Conservation (phyloP, 73 alveolate species). For the Paramecium primaurelia region DNA sequence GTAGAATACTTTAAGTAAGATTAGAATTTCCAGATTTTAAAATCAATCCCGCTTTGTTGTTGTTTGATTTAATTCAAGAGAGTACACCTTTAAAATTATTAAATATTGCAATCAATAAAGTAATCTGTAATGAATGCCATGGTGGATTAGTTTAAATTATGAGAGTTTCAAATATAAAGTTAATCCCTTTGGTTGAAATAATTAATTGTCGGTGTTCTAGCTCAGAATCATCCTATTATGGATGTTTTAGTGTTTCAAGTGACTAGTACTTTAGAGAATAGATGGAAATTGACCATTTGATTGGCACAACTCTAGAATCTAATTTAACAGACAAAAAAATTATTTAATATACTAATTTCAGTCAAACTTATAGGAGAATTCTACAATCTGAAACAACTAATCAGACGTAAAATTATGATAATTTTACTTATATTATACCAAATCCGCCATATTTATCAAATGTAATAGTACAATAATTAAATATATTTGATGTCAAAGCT, state of each 20-base stretch:
- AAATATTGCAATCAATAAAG: not conserved
- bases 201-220: not conserved
- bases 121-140: not conserved
- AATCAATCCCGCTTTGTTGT: constrained; percentile 17
- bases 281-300: not conserved
- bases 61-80: not conserved
- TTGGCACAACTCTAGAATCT: not conserved
- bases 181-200: not conserved
- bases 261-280: not conserved
- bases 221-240: not conserved
- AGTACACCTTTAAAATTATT: not conserved
- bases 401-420: not conserved
- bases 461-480: not conserved
- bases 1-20: not conserved
- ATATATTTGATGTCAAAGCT: not conserved
- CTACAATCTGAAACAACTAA: not conserved
- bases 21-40: not conserved
- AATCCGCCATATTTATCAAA: not conserved
- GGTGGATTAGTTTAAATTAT: not conserved
- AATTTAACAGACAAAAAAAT: not conserved
- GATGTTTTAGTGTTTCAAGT: not conserved
- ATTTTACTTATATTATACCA: not conserved
- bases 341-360: not conserved
- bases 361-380: not conserved
- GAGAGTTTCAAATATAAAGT: not conserved